These are phyloP conservation scores for Cylindrotheca fusiformis DNA, from an alignment of 108 stramenopile genomes.

Conservation along the genomic window DNA sequence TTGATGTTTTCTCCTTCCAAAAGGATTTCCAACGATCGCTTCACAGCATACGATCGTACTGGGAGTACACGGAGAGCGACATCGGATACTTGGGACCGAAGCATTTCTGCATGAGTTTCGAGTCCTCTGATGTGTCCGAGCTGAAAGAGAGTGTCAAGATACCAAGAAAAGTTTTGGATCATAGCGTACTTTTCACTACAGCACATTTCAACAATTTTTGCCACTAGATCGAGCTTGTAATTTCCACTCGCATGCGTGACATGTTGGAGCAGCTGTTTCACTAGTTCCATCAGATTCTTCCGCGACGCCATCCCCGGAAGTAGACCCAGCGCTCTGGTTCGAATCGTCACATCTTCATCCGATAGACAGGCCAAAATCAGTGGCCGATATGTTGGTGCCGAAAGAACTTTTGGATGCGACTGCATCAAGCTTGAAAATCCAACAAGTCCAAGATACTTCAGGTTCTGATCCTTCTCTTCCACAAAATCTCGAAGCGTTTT, in stretches of 20 bases:
- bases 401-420: conserved; percentile 88
- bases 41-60: conserved; percentile 90
- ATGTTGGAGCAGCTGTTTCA: conserved; percentile 89
- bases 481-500: conserved; percentile 89
- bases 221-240: conserved; percentile 93
- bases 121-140: conserved; percentile 86
- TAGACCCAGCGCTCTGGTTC: conserved; percentile 92
- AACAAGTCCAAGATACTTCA: conserved; percentile 98
- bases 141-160: conserved; percentile 84
- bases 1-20: conserved; percentile 32
- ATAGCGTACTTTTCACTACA: conserved; percentile 90
- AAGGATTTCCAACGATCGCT: conserved; percentile 70
- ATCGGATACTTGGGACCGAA: conserved; percentile 91
- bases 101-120: conserved; percentile 60
- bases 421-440: conserved; percentile 90
- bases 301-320: conserved; percentile 94
- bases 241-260: conserved; percentile 77
- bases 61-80: conserved; percentile 93
- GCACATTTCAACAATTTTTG: conserved; percentile 94
- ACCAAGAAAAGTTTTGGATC: conserved; percentile 94
- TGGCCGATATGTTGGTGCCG: conserved; percentile 78
- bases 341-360: conserved; percentile 98
- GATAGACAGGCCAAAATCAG: conserved; percentile 91
- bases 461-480: conserved; percentile 96
- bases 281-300: conserved; percentile 90